Percentiles rank a stretch among this genome's conserved stretches.
Evolutionary conservation across 306 rosid genomes (phyloP).

Genomic region (Fragaria ananassa): DNA sequence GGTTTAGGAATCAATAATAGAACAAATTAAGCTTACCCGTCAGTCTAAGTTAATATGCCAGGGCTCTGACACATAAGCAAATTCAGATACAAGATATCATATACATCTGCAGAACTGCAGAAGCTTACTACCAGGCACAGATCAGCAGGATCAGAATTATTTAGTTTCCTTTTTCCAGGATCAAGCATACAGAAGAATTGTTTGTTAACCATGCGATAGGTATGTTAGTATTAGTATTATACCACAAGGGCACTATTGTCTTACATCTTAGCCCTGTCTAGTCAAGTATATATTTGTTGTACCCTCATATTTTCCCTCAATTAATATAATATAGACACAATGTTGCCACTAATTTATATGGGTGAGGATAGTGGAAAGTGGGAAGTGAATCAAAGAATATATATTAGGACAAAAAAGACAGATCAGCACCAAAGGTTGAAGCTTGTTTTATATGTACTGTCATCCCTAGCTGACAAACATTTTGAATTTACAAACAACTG

Average conservation of each 20-base stretch:
- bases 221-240: no score
- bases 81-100: neutral
- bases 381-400: conserved; percentile 5
- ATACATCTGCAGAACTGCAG: conserved; percentile 6
- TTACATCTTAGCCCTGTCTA: no score
- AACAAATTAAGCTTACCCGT: neutral
- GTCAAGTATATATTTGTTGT: no score
- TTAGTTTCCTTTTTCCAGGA: neutral
- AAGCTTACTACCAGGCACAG: neutral
- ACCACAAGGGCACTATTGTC: no score
- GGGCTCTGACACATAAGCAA: neutral
- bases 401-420: neutral
- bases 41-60: neutral
- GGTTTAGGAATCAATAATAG: neutral
- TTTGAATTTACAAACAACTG: neutral
- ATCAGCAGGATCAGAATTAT: conserved; percentile 6
- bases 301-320: no score
- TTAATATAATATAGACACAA: no score
- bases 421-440: neutral
- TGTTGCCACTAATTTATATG: conserved; percentile 1
- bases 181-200: neutral
- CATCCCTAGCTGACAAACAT: neutral
- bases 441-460: neutral
- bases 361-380: neutral
- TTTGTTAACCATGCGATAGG: neutral